A percentile compares a stretch with the other conserved stretches of the same genome.
Conservation (phyloP, 2,329 filamentous ascomycete genomes). For the Neospermospora avenae region DNA sequence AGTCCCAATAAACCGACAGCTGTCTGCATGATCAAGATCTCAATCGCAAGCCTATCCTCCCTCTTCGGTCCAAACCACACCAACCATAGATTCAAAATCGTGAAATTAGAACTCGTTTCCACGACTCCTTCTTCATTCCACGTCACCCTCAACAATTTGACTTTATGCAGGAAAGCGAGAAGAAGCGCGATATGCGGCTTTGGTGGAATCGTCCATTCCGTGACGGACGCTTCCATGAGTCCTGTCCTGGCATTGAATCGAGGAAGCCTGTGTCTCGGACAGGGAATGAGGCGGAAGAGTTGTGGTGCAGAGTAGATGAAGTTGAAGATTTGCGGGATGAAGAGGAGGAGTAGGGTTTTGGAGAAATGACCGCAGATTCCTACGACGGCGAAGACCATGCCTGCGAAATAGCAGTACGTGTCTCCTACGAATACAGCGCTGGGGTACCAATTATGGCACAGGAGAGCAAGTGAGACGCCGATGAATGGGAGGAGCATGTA, state of each 20-base stretch:
- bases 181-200: conserved; percentile 55
- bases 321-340: conserved; percentile 94
- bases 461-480: conserved; percentile 82
- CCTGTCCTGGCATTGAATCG: conserved; percentile 83
- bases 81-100: conserved; percentile 92
- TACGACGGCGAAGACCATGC: conserved; percentile 98
- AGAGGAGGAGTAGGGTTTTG: conserved; percentile 88
- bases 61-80: conserved; percentile 91
- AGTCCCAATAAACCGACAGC: conserved; percentile 75
- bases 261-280: conserved; percentile 87
- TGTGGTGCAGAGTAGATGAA: conserved; percentile 93
- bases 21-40: conserved; percentile 77
- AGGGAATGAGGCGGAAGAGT: conserved; percentile 84
- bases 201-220: conserved; percentile 73
- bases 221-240: conserved; percentile 81
- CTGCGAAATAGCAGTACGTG: conserved; percentile 99
- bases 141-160: conserved; percentile 67
- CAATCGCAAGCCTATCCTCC: conserved; percentile 77
- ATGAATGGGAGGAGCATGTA: conserved; percentile 94
- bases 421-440: conserved; percentile 95
- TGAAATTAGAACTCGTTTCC: conserved; percentile 82
- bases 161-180: conserved; percentile 64
- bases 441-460: conserved; percentile 93
- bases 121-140: conserved; percentile 68
- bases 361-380: conserved; percentile 97